A percentile compares a stretch with the other conserved stretches of the same genome.
phyloP scores from a whole-genome alignment of 177 flowering plant genomes.

The Vitis hybrid region DNA sequence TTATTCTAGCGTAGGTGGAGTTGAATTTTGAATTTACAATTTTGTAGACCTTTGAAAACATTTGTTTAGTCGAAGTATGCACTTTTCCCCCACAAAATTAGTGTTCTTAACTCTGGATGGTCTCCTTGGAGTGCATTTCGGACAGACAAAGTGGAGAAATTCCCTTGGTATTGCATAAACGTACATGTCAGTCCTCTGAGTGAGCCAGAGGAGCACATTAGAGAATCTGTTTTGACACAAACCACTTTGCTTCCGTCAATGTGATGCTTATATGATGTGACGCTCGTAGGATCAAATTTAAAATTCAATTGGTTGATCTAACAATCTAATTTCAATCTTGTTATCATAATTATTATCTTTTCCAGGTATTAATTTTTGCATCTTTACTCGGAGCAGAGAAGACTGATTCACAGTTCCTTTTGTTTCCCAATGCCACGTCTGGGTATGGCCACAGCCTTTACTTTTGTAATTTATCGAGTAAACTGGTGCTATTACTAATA shows the following conservation, averaged over 20 bases:
- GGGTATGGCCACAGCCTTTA: conserved; percentile 22
- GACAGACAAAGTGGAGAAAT: too few relatives aligned
- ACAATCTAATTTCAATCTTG: background rate
- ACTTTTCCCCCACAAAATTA: too few relatives aligned
- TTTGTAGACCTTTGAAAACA: too few relatives aligned
- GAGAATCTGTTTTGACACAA: too few relatives aligned
- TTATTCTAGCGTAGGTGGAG: background rate
- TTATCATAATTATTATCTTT: background rate
- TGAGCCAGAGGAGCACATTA: too few relatives aligned
- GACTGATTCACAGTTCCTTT: conserved; percentile 16
- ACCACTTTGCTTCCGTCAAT: background rate
- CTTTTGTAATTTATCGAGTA: background rate
- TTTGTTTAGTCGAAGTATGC: too few relatives aligned
- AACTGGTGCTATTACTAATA: background rate
- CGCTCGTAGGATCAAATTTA: too few relatives aligned
- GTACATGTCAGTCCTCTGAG: too few relatives aligned
- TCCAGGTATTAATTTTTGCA: conserved; percentile 34
- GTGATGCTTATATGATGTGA: background rate
- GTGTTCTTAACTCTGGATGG: too few relatives aligned
- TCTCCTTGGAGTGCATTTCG: too few relatives aligned
- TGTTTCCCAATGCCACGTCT: conserved; percentile 14
- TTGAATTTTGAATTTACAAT: background rate
- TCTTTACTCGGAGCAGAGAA: conserved; percentile 18
- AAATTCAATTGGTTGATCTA: background rate
- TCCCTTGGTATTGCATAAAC: too few relatives aligned